Conservation (phyloP, 2,329 filamentous ascomycete genomes). For the Fusarium coicis region DNA sequence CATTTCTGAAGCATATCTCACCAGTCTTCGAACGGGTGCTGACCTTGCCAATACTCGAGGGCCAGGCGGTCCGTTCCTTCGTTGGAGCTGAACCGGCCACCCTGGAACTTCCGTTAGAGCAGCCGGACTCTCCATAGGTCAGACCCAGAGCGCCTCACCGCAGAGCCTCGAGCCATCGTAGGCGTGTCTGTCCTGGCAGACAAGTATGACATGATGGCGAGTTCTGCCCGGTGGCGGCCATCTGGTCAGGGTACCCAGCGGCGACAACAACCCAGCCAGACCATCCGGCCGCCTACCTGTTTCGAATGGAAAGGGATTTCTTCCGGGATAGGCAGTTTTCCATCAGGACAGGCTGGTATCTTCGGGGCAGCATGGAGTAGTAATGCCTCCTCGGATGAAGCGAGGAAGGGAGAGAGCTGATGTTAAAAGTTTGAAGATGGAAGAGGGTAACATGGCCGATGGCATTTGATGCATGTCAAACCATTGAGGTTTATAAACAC, state of each 20-base stretch:
- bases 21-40: neutral
- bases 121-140: neutral
- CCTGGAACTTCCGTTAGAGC: neutral
- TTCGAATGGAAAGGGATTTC: neutral
- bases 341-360: no score
- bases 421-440: neutral
- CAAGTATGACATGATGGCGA: neutral
- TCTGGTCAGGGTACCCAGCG: neutral
- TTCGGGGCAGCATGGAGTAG: no score
- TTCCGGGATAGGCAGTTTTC: neutral
- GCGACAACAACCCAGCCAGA: neutral
- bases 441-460: neutral
- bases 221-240: neutral
- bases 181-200: neutral
- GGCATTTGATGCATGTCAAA: neutral
- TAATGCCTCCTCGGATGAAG: neutral
- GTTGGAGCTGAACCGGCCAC: no score
- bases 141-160: no score
- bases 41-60: neutral
- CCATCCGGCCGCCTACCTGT: neutral
- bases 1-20: neutral
- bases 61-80: neutral
- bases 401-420: neutral
- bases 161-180: neutral
- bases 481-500: neutral